phyloP scores from a whole-genome alignment of 768 basidiomycete genomes.

The Rhizopogon rudus region DNA sequence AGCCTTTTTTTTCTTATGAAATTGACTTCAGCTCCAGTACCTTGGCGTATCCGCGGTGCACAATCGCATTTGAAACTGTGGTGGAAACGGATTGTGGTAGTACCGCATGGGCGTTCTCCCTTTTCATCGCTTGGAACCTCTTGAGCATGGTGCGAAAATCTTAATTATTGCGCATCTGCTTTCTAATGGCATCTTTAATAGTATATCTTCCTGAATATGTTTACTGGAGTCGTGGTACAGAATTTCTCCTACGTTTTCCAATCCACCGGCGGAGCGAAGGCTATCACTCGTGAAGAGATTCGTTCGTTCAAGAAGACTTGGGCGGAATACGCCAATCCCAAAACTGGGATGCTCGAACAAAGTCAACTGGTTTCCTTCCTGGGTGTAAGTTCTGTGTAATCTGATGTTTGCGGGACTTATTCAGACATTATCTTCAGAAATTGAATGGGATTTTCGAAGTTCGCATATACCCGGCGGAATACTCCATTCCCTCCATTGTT shows the following conservation, averaged over 20 bases:
- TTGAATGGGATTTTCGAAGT: slow-evolving; percentile 87
- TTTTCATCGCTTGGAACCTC: slow-evolving; percentile 95
- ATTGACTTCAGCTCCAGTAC: slow-evolving; percentile 42
- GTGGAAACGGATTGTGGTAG: slow-evolving; percentile 87
- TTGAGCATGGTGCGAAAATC: slow-evolving; percentile 72
- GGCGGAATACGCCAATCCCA: slow-evolving; percentile 76
- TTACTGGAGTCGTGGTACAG: slow-evolving; percentile 94
- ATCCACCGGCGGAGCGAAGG: slow-evolving; percentile 72
- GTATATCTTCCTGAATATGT: slow-evolving; percentile 97
- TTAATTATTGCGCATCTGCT: slow-evolving; percentile 10
- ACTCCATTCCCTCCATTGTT: slow-evolving; percentile 56
- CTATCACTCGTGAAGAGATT: slow-evolving; percentile 88
- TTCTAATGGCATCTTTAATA: slow-evolving; percentile 24
- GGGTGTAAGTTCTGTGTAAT: slow-evolving; percentile 44
- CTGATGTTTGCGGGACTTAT: not conserved
- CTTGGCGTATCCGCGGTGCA: slow-evolving; percentile 76
- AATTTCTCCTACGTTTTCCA: slow-evolving; percentile 96
- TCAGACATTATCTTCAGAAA: slow-evolving; percentile 42
- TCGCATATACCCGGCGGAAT: slow-evolving; percentile 73
- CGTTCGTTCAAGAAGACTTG: slow-evolving; percentile 92
- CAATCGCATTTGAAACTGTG: slow-evolving; percentile 39
- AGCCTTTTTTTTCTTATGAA: not conserved
- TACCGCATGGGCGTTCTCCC: slow-evolving; percentile 69
- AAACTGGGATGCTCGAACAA: slow-evolving; percentile 75
- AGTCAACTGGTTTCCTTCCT: slow-evolving; percentile 75